Conservation (phyloP, 345 rosid species). For the Eucalyptus grandis region DNA sequence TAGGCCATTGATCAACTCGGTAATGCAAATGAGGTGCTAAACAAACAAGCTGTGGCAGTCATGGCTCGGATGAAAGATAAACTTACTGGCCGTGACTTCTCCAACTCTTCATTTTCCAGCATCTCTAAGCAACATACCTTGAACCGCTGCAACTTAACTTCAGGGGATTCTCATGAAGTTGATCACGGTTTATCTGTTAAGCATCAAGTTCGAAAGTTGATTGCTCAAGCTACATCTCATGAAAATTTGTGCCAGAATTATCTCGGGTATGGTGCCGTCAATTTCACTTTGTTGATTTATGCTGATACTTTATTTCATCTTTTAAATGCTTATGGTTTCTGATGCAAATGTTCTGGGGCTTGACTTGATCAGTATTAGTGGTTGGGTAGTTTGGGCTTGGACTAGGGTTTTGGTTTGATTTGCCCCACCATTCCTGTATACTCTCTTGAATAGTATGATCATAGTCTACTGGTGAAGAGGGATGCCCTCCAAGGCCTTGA, state of each 20-base stretch:
- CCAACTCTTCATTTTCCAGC: constrained; percentile 28
- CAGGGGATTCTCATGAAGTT: constrained; percentile 74
- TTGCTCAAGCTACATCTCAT: constrained; percentile 72
- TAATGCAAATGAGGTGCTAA: constrained; percentile 92
- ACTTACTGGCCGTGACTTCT: constrained; percentile 88
- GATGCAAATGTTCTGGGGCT: neutral
- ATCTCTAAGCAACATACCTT: constrained; percentile 33
- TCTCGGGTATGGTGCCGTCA: constrained; percentile 56
- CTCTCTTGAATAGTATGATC: neutral
- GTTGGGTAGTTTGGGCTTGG: neutral
- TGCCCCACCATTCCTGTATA: neutral
- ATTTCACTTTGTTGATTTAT: neutral
- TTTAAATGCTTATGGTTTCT: neutral
- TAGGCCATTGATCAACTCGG: constrained; percentile 97
- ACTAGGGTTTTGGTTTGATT: neutral
- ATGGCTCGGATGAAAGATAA: constrained; percentile 92
- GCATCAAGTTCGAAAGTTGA: constrained; percentile 90
- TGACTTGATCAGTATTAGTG: neutral
- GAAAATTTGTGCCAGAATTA: constrained; percentile 96
- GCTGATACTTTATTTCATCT: neutral
- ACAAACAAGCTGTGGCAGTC: constrained; percentile 85
- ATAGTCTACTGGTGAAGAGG: neutral
- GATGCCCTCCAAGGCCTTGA: neutral
- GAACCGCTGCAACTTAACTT: constrained; percentile 65
- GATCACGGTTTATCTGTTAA: constrained; percentile 78